Evolutionary conservation across 1,139 yeast species (phyloP).

Genomic region (Scheffersomyces quercinus): DNA sequence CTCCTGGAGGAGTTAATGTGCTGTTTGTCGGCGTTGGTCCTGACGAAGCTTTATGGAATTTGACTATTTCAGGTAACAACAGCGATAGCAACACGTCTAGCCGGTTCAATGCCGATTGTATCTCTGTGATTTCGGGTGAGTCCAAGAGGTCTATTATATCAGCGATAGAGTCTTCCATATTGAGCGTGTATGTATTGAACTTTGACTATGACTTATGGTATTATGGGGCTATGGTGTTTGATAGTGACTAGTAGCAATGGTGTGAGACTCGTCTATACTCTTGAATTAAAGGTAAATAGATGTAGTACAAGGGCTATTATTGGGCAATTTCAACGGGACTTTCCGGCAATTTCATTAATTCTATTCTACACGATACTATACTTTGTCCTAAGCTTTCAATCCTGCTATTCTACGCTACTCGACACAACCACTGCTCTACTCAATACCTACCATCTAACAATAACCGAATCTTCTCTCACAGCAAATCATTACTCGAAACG

Average conservation of each 20-base stretch:
- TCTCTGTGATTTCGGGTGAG: constrained; percentile 8
- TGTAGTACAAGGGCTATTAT: too few species aligned
- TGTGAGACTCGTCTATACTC: neutral
- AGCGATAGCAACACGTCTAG: constrained; percentile 19
- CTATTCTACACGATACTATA: too few species aligned
- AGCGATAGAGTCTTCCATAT: constrained; percentile 17
- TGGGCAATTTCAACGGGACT: too few species aligned
- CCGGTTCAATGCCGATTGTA: constrained; percentile 15
- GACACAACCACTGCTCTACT: too few species aligned
- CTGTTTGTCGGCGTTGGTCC: constrained; percentile 10
- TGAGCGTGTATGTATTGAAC: neutral
- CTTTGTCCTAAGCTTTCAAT: too few species aligned
- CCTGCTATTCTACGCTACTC: too few species aligned
- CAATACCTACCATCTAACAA: too few species aligned
- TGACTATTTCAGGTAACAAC: constrained; percentile 26
- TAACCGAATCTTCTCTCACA: too few species aligned
- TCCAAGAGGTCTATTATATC: constrained; percentile 19
- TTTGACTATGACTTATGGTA: neutral
- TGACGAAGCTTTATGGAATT: constrained; percentile 16
- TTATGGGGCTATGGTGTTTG: neutral
- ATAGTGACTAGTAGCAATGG: neutral
- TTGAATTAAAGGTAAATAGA: too few species aligned
- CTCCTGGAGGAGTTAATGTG: neutral
- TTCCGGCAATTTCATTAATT: too few species aligned
- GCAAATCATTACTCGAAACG: too few species aligned